Evolutionary conservation across 345 rosid genomes (phyloP), one percentile per base, ranked within the genome.

Genomic region (Rhizophora apiculata): DNA sequence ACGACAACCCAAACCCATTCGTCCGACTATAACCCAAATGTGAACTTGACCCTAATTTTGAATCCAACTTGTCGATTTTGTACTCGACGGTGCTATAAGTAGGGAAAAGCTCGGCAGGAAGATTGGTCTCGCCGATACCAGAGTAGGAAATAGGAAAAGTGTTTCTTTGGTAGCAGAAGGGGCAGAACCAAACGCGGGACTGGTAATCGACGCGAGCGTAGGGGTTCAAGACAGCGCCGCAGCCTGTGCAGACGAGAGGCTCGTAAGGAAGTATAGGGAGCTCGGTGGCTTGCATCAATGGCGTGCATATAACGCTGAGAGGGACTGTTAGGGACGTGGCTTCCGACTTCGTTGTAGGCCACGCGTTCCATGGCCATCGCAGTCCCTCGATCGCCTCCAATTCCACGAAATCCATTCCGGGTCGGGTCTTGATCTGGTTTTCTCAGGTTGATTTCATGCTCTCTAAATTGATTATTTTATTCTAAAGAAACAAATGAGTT

Each of bases 81-180:
- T 90, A 92, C 65, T 95, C 98, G 5, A 95, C 92, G 20, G 97
- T 81, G 79, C 91, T 86, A 65, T 95, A 88, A 53, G 97, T 95
- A 0, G 98, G 99, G 68, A 90, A 95, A 68, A 95, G 98, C 86
- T 95, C 99, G 26, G 99, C 99, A 4, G 96, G 98, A 63, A 92
- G 93, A 72, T 82, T 90, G 64, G 94, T 83, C 31, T 91, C 97
- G 3, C 89, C 87, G 74, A 88, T 83, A 21, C 89, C 89, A 15
- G 89, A 75, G 63, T 95, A 92, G 43, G 96, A 85, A 51, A 85
- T 78, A 7, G 99, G 99, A 70, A 95, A 90, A 58, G 76, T 68
- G 78, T 88, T 95, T 21, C 68, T 81, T 60, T 58, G 83, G 55
- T 78, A 74, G 65, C 99, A 95, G 69, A 95, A 95, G 65, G 97